These are phyloP conservation scores for Fusarium marasasianum DNA, from an alignment of 2,329 filamentous ascomycete genomes.

Conservation along the genomic window DNA sequence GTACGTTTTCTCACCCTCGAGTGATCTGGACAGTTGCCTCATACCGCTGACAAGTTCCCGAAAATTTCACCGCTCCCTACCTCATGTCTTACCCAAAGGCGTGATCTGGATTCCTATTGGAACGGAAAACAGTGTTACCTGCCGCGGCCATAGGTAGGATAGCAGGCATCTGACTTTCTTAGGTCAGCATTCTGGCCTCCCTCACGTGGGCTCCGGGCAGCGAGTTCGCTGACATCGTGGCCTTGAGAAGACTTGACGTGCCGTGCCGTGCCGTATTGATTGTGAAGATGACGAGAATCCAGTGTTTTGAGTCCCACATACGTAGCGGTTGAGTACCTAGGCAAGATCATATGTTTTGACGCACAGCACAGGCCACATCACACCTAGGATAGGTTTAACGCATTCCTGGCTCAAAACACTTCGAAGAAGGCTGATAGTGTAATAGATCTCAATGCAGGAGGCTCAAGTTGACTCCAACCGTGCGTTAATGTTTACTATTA, in stretches of 20 bases:
- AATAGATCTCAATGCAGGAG: neutral
- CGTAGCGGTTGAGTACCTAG: neutral
- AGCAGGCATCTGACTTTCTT: conserved; percentile 21
- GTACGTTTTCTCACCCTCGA: conserved; percentile 8
- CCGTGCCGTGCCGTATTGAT: neutral
- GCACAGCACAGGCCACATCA: neutral
- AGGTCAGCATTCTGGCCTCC: conserved; percentile 13
- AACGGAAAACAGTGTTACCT: conserved; percentile 27
- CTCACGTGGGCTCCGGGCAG: conserved; percentile 37
- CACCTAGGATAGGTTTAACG: neutral
- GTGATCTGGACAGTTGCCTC: conserved; percentile 24
- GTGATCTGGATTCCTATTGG: conserved; percentile 9
- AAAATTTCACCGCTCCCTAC: conserved; percentile 28
- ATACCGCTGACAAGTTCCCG: conserved; percentile 25
- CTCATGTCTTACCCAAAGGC: conserved; percentile 15
- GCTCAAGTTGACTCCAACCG: neutral
- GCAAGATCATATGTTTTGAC: neutral
- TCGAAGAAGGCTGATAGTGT: neutral
- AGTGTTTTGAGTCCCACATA: neutral
- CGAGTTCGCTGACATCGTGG: conserved; percentile 36
- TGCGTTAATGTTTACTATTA: neutral
- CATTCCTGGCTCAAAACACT: neutral
- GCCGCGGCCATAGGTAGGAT: conserved; percentile 14
- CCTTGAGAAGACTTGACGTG: conserved; percentile 15
- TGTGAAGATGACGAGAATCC: neutral